Base-by-base conservation (phyloP, 129 eudicot species). In the Saposhnikovia divaricata region DNA sequence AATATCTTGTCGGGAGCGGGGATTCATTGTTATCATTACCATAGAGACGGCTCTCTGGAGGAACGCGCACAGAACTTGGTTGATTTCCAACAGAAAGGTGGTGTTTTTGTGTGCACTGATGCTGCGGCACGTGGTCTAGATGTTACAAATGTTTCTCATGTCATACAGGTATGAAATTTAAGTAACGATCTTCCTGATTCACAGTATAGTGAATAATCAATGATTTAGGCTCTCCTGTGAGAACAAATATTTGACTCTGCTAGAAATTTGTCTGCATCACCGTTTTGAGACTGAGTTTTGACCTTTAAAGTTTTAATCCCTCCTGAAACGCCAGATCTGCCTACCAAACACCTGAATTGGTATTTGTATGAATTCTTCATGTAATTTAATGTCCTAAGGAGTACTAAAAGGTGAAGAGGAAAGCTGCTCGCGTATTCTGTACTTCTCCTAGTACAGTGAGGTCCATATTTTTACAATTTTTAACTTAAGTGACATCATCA, bases 81-180 rank as follows among this genome's bases (percentile, higher is more conserved):
- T 39, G 91, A 84, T 74, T 92, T 95, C 81, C 86, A 88, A 88
- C 82, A 89, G 82, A 89, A 86, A 19, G 96, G 99, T 39, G 97
- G 97, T 44, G 92, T 95, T 42, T 91, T 95, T 79, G 97, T 95
- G 42, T 92, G 99, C 83, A 95, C 99, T 50, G 99, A 92, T 90
- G 93, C 97, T 74, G 98, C 98, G 78, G 96, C 98, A 65, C 97
- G 98, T 80, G 98, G 98, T 31, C 91, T 89, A 34, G 98, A 95
- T 72, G 85, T 95, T 72, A 92, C 97, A 19, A 87, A 92, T 79
- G 88, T 92, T 80, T 95, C 98, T 77, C 99, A 95, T 84, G 96
- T 95, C 71, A 95, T 95, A 79, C 99, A 92, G 97, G 99, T 92
- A 28, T 11, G 15, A 14, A 18, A 45, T 78, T 34, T 2, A 71